Percentiles rank a stretch among this genome's conserved stretches.
These are phyloP conservation scores for Phoma sp. DNA, from an alignment of 2,329 filamentous ascomycete species.

Conservation along the genomic window DNA sequence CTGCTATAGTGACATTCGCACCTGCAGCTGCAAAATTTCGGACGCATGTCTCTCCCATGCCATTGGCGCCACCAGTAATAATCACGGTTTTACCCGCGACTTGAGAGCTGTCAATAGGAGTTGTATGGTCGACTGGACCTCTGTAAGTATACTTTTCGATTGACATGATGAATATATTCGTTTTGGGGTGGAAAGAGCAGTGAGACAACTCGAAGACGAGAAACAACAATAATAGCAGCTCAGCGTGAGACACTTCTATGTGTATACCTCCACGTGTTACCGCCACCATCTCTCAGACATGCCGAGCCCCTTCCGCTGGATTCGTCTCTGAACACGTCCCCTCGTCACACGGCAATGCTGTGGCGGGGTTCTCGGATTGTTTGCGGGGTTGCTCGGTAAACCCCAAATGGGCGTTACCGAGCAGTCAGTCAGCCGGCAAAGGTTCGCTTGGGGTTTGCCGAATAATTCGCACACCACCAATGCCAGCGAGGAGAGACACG, in stretches of 20 bases:
- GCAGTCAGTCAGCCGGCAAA: no score
- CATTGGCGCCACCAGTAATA: constrained; percentile 56
- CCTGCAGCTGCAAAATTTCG: constrained; percentile 39
- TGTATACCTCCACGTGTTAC: background rate
- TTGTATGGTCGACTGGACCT: constrained; percentile 46
- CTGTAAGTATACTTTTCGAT: constrained; percentile 38
- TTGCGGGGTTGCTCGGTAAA: background rate
- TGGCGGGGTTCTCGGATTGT: background rate
- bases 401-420: background rate
- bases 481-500: background rate
- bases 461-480: background rate
- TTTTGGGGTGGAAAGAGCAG: background rate
- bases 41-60: constrained; percentile 44
- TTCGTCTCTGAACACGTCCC: background rate
- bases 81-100: constrained; percentile 55
- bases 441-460: background rate
- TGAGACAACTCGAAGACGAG: background rate
- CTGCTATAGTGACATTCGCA: constrained; percentile 45
- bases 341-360: background rate
- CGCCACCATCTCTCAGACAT: background rate
- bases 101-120: constrained; percentile 45
- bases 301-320: background rate
- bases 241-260: background rate
- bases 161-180: constrained; percentile 13
- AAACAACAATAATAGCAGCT: background rate